Conservation (phyloP, 2,329 filamentous ascomycete species). For the Hirsutella thompsonii region DNA sequence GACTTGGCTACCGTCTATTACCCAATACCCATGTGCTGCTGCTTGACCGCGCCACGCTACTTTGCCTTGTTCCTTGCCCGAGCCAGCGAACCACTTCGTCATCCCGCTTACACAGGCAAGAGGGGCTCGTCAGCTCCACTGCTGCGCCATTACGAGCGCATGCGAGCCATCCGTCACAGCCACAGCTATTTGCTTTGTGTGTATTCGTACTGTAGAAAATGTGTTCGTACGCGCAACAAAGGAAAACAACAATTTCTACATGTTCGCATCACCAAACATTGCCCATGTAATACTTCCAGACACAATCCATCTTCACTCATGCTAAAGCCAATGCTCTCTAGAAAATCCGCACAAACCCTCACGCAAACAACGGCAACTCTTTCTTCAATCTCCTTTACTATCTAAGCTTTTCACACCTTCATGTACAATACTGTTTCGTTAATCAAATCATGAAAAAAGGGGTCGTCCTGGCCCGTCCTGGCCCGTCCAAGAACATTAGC, state of each 20-base stretch:
- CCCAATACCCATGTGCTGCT: too few relatives aligned
- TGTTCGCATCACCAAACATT: too few relatives aligned
- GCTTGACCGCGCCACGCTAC: too few relatives aligned
- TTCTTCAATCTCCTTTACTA: not conserved
- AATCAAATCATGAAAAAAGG: not conserved
- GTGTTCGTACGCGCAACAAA: too few relatives aligned
- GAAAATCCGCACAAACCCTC: too few relatives aligned
- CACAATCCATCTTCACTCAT: too few relatives aligned
- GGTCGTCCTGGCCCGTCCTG: not conserved
- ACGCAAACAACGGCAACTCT: not conserved
- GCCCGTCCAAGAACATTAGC: not conserved
- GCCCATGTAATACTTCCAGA: too few relatives aligned
- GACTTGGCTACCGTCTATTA: too few relatives aligned
- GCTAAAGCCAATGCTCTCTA: too few relatives aligned
- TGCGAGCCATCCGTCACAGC: not conserved
- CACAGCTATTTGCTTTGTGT: not conserved
- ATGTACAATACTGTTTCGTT: not conserved
- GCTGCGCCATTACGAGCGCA: not conserved
- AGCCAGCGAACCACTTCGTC: not conserved
- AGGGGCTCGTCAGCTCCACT: not conserved
- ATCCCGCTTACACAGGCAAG: not conserved
- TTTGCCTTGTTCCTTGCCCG: too few relatives aligned
- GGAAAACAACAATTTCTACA: too few relatives aligned
- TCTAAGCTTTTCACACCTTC: not conserved
- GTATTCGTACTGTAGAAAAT: too few relatives aligned